These are phyloP conservation scores for Neurospora sp. DNA, from an alignment of 495 filamentous ascomycete genomes.

Conservation along the genomic window DNA sequence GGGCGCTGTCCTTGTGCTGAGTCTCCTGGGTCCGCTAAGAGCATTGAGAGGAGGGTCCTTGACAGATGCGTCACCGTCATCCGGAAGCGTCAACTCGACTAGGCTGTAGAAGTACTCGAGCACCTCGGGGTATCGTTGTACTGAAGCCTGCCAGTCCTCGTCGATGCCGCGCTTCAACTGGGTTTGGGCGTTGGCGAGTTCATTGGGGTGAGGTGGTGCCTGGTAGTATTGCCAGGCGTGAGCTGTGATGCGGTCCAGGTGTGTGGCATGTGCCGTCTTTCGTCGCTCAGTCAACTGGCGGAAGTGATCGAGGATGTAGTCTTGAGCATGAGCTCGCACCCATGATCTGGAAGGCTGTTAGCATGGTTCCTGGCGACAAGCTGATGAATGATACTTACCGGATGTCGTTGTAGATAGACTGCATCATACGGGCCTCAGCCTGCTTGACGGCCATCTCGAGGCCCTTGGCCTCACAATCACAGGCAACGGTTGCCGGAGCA, in stretches of 20 bases:
- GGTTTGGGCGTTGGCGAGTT: conserved; percentile 48
- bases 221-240: conserved; percentile 49
- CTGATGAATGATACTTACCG: conserved; percentile 34
- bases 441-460: conserved; percentile 56
- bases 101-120: conserved; percentile 63
- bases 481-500: conserved; percentile 49
- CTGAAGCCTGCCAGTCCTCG: conserved; percentile 60
- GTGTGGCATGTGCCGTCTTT: conserved; percentile 44
- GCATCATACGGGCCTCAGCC: conserved; percentile 55
- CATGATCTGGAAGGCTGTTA: conserved; percentile 42
- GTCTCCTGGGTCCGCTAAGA: conserved; percentile 34
- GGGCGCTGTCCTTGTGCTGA: conserved; percentile 18
- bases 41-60: conserved; percentile 47
- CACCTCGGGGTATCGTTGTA: conserved; percentile 63
- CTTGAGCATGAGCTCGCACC: conserved; percentile 60
- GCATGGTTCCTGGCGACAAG: conserved; percentile 1
- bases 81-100: conserved; percentile 49
- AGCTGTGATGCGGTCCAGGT: conserved; percentile 47
- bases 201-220: conserved; percentile 42
- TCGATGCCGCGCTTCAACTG: conserved; percentile 59
- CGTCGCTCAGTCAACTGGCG: conserved; percentile 48
- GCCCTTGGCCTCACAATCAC: conserved; percentile 60
- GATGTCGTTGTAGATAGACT: conserved; percentile 51
- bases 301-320: conserved; percentile 62
- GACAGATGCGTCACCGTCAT: conserved; percentile 42